phyloP scores from a whole-genome alignment of 2,329 filamentous ascomycete genomes.

The Epichloe glyceriae region DNA sequence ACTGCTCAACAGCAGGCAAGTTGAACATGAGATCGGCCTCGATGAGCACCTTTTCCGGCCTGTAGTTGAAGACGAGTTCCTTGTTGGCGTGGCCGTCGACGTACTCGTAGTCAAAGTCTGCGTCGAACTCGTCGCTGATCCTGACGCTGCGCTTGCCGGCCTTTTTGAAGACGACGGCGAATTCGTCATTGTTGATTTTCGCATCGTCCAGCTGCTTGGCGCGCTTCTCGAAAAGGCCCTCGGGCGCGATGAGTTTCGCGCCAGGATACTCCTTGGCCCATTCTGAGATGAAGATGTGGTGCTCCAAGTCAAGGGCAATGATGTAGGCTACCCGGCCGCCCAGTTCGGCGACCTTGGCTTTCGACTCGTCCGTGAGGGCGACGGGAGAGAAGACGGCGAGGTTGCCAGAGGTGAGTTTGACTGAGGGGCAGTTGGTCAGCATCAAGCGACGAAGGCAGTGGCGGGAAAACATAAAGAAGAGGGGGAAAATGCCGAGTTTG shows the following conservation, averaged over 20 bases:
- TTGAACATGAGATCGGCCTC: constrained; percentile 90
- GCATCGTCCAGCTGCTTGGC: constrained; percentile 37
- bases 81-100: constrained; percentile 69
- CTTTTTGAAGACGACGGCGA: constrained; percentile 55
- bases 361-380: constrained; percentile 64
- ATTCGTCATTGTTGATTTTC: constrained; percentile 38
- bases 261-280: constrained; percentile 72
- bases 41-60: constrained; percentile 66
- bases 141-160: constrained; percentile 36
- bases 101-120: constrained; percentile 77
- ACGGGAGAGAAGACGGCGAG: constrained; percentile 90
- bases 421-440: constrained; percentile 26
- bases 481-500: too few relatives aligned
- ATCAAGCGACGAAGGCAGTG: background rate
- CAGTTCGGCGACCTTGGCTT: constrained; percentile 47
- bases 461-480: background rate
- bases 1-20: constrained; percentile 77
- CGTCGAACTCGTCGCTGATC: constrained; percentile 68
- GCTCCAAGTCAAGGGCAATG: constrained; percentile 76
- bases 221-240: constrained; percentile 75
- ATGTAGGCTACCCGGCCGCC: constrained; percentile 70
- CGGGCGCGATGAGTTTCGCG: constrained; percentile 69
- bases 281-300: constrained; percentile 83
- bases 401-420: constrained; percentile 62
- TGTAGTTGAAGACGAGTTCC: constrained; percentile 79